Evolutionary conservation across 768 basidiomycete species (phyloP), one percentile per base, ranked within the genome.

Genomic region (Butyriboletus loyo): DNA sequence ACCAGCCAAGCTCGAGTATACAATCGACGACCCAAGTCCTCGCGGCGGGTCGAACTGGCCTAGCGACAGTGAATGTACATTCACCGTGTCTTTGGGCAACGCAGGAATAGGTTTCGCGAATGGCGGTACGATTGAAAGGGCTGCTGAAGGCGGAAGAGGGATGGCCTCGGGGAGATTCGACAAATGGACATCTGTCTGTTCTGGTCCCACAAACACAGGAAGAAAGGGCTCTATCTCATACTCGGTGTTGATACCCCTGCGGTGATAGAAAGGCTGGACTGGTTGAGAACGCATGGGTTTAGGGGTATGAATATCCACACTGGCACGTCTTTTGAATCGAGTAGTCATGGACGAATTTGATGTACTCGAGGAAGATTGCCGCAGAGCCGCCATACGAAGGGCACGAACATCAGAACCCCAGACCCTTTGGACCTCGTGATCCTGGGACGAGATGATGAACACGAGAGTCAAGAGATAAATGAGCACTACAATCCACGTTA

Each of bases 381-480:
- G 60, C 47, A 64, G 45, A 44, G 59, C 48, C 59, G 55, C 68
- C 70, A 68, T 58, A 57, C 77, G 59, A 72, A 78, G 71, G 30
- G 72, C 66, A 45, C 77, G 77, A 25, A 83, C 74, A 52, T 71
- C 70, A 37, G 74, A 71, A 24, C 72, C 64, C 83, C 85, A 87
- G 31, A 87, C 70, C 5, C 66, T 65, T 21, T 73, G 66, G 57
- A 83, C 79, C 13, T 76, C 71, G 46, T 67, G 70, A 40, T 74
- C 62, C 54, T 74, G 72, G 17, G 77, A 68, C 40, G 80, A 57
- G 40, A 76, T 71, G 10, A 75, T 67, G n/a, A 76, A 62, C 21
- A 78, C 62, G 49, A 87, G 66, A 13, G 75, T 60, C n/a, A 73
- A 60, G 46, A 85, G 71, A 65, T 88, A 88, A n/a, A 71, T 53